phyloP scores from a whole-genome alignment of 108 stramenopile genomes.

The Skeletonema costatum region DNA sequence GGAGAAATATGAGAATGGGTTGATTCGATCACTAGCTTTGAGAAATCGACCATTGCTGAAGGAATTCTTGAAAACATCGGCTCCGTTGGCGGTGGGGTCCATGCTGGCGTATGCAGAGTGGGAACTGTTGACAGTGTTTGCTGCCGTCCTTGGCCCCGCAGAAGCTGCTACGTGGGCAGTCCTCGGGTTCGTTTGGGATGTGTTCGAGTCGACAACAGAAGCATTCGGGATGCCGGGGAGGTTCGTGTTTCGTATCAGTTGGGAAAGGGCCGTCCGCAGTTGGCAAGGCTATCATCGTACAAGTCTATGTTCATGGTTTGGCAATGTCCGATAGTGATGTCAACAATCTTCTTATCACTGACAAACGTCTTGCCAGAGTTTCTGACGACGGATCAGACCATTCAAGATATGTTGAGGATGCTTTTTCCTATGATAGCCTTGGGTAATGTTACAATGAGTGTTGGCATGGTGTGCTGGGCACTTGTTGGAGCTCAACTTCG shows the following conservation, averaged over 20 bases:
- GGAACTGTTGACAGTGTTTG: conserved; percentile 69
- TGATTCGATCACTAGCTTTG: conserved; percentile 2
- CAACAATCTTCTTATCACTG: conserved; percentile 54
- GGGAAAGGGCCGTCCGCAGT: conserved; percentile 45
- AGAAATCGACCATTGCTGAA: conserved; percentile 38
- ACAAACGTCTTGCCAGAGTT: conserved; percentile 42
- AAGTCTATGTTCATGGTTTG: conserved; percentile 54
- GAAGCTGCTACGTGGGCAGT: conserved; percentile 80
- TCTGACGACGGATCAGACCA: conserved; percentile 59
- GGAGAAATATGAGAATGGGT: conserved; percentile 5
- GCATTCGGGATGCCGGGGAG: conserved; percentile 78
- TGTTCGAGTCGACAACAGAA: conserved; percentile 74
- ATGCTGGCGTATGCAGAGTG: conserved; percentile 75
- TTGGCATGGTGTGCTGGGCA: conserved; percentile 65
- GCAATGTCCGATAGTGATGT: conserved; percentile 52
- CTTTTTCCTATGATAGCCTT: conserved; percentile 68
- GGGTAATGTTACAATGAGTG: conserved; percentile 68
- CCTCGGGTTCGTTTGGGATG: conserved; percentile 72
- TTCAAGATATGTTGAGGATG: conserved; percentile 61
- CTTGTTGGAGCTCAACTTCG: conserved; percentile 69
- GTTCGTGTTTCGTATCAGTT: conserved; percentile 68
- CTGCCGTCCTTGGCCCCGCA: conserved; percentile 65
- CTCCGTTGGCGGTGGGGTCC: conserved; percentile 64
- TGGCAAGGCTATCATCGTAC: conserved; percentile 59
- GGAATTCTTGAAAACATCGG: conserved; percentile 47